These are phyloP conservation scores for Picochlorum sp. DNA, from an alignment of 139 green algal species.

Conservation along the genomic window DNA sequence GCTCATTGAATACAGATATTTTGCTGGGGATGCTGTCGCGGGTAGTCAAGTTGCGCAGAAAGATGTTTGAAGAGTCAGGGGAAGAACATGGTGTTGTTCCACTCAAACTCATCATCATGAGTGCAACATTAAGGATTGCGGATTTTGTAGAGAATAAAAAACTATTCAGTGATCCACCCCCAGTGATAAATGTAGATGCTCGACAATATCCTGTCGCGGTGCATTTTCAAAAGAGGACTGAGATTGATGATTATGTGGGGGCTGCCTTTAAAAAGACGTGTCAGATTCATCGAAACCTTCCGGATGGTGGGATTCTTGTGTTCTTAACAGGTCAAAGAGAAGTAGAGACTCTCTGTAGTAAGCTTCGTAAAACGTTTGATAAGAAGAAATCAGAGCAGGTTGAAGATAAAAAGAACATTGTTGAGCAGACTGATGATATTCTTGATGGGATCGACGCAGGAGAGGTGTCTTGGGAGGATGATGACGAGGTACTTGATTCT, in stretches of 20 bases:
- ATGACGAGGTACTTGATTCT: constrained; percentile 19
- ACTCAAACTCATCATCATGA: constrained; percentile 96
- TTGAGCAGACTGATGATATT: constrained; percentile 11
- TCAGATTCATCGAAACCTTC: constrained; percentile 80
- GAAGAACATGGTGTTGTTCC: constrained; percentile 40
- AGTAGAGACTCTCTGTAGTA: constrained; percentile 67
- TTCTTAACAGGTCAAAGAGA: constrained; percentile 92
- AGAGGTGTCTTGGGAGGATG: constrained; percentile 2
- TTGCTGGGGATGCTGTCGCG: constrained; percentile 85
- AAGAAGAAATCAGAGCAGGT: background rate
- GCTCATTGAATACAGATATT: constrained; percentile 84
- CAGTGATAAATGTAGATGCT: constrained; percentile 62
- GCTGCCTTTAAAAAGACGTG: constrained; percentile 66
- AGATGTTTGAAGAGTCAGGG: constrained; percentile 32
- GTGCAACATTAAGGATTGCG: constrained; percentile 70
- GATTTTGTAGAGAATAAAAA: constrained; percentile 76
- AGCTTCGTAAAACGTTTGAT: constrained; percentile 48
- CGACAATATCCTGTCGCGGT: constrained; percentile 84
- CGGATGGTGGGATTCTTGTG: constrained; percentile 82
- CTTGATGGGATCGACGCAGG: constrained; percentile 14
- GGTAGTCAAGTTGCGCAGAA: constrained; percentile 68
- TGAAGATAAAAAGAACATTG: background rate
- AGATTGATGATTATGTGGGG: constrained; percentile 75
- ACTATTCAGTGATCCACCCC: constrained; percentile 67
- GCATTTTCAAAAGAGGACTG: constrained; percentile 47